These are phyloP conservation scores for Cercospora brassicicola DNA, from an alignment of 2,329 filamentous ascomycete species.

Conservation along the genomic window DNA sequence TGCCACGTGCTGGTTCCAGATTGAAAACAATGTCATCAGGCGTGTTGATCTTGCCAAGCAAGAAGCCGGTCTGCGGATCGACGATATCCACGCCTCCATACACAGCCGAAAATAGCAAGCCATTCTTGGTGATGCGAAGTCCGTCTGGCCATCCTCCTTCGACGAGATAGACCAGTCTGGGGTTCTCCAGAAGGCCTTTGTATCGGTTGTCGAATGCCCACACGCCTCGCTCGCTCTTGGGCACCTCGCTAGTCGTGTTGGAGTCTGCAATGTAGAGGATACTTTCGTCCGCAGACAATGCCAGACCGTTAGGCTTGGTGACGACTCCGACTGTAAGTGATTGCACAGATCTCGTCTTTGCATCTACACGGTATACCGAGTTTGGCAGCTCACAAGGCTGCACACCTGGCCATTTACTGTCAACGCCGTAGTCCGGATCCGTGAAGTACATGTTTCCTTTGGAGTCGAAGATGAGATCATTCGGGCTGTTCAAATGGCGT, in stretches of 20 bases:
- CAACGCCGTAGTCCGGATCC: constrained; percentile 35
- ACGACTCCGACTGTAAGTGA: constrained; percentile 54
- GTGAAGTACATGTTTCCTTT: constrained; percentile 41
- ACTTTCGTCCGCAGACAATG: constrained; percentile 28
- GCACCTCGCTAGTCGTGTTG: constrained; percentile 19
- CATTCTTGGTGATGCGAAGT: constrained; percentile 22
- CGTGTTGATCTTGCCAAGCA: constrained; percentile 56
- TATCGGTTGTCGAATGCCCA: constrained; percentile 31
- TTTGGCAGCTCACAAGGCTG: constrained; percentile 54
- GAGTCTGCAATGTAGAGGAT: constrained; percentile 33
- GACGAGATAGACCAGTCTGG: constrained; percentile 41
- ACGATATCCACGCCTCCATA: constrained; percentile 28
- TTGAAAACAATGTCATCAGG: constrained; percentile 31
- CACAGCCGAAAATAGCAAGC: constrained; percentile 23
- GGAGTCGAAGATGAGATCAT: constrained; percentile 56
- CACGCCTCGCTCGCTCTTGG: constrained; percentile 43
- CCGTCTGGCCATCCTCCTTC: constrained; percentile 38
- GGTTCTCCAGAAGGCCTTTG: constrained; percentile 31
- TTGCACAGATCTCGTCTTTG: constrained; percentile 51
- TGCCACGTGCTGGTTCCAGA: constrained; percentile 23
- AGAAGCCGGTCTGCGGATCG: constrained; percentile 29
- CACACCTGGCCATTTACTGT: constrained; percentile 55
- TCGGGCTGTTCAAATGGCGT: constrained; percentile 61
- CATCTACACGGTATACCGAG: constrained; percentile 60
- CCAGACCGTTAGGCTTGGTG: constrained; percentile 31